A percentile compares a stretch with the other conserved stretches of the same genome.
Conservation (phyloP, 306 rosid species). For the Malus asiatica region DNA sequence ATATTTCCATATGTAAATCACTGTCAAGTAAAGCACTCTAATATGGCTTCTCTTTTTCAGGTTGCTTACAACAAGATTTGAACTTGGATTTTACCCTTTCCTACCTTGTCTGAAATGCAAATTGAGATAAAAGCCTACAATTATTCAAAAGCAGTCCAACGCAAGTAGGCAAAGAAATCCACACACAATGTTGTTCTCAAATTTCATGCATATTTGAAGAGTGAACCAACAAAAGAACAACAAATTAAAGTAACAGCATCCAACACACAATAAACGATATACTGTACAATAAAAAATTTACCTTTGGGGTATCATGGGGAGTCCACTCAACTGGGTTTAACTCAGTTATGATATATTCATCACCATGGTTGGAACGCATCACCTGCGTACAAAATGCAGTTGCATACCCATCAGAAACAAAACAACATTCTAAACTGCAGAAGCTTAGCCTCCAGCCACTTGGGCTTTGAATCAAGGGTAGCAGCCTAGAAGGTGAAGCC, state of each 20-base stretch:
- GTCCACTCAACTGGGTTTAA: constrained; percentile 74
- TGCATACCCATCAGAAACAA: constrained; percentile 6
- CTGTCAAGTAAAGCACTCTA: neutral
- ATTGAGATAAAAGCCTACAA: neutral
- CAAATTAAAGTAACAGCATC: neutral
- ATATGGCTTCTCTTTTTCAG: neutral
- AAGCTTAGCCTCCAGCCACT: neutral
- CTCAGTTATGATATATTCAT: constrained; percentile 56
- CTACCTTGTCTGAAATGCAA: neutral
- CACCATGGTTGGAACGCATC: constrained; percentile 68
- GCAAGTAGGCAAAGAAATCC: neutral
- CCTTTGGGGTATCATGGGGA: constrained; percentile 56
- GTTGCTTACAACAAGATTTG: neutral
- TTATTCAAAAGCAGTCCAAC: neutral
- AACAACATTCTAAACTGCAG: neutral
- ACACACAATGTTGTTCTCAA: neutral
- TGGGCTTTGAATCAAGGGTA: neutral
- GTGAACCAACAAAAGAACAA: neutral
- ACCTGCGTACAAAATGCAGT: constrained; percentile 35
- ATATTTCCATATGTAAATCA: neutral
- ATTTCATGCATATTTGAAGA: no score
- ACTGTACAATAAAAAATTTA: constrained; percentile 7
- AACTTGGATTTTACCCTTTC: neutral
- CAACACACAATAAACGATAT: neutral
- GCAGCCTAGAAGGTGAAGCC: neutral